Evolutionary conservation across 176 grass and related monocot species (phyloP).

Genomic region (Leersia perrieri): DNA sequence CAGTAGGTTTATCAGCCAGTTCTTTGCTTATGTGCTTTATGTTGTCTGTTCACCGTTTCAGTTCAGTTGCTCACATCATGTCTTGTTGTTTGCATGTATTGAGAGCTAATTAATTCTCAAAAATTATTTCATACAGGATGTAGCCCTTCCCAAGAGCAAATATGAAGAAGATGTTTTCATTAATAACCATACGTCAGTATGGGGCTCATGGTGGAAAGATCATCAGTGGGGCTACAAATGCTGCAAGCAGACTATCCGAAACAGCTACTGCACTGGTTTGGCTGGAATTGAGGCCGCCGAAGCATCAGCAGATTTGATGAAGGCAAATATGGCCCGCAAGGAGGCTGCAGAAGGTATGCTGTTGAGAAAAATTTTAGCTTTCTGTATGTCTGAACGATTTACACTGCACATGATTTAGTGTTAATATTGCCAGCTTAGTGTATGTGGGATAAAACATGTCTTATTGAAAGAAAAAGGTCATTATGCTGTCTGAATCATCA

Average conservation of each 20-base stretch:
- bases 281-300: conserved; percentile 96
- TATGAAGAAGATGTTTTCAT: conserved; percentile 92
- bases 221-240: conserved; percentile 98
- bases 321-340: conserved; percentile 86
- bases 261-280: conserved; percentile 90
- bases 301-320: conserved; percentile 84
- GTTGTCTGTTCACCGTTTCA: neutral
- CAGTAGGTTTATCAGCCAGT: neutral
- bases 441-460: neutral
- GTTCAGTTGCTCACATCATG: neutral
- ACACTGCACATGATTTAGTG: neutral
- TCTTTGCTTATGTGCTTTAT: neutral
- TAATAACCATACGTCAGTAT: conserved; percentile 88
- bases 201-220: conserved; percentile 99
- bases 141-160: conserved; percentile 83
- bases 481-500: neutral
- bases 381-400: neutral
- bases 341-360: conserved; percentile 76
- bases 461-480: neutral
- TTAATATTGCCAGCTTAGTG: neutral
- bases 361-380: neutral
- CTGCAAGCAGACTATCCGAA: conserved; percentile 74
- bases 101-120: neutral
- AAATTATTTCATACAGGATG: conserved; percentile 49
- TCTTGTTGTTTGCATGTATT: neutral